phyloP scores from a whole-genome alignment of 176 grass and related monocot genomes.

The Oryza glumipatula region DNA sequence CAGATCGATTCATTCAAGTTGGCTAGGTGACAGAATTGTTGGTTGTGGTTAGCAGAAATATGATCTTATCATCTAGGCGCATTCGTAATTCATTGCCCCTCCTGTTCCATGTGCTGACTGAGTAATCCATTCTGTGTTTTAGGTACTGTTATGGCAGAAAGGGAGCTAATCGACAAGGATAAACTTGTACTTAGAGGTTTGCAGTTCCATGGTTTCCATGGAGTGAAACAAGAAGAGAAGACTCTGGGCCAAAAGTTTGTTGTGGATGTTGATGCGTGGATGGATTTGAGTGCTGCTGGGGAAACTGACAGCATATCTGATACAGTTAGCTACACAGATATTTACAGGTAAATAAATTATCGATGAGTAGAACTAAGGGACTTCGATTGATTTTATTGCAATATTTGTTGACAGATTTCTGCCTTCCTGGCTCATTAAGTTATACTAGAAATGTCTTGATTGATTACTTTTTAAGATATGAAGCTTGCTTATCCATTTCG shows the following conservation, averaged over 20 bases:
- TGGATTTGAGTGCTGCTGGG: slow-evolving; percentile 64
- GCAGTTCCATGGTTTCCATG: slow-evolving; percentile 85
- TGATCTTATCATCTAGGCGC: background rate
- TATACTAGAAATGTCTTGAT: background rate
- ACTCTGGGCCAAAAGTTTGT: slow-evolving; percentile 76
- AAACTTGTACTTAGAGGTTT: slow-evolving; percentile 69
- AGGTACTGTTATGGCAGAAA: slow-evolving; percentile 51
- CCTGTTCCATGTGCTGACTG: background rate
- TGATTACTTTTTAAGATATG: background rate
- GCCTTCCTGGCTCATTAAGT: background rate
- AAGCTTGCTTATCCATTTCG: background rate
- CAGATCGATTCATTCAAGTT: background rate
- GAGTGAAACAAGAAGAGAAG: slow-evolving; percentile 75
- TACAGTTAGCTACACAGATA: slow-evolving; percentile 74
- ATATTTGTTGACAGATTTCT: background rate
- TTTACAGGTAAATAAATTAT: slow-evolving; percentile 60
- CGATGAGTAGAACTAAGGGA: background rate
- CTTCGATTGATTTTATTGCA: background rate
- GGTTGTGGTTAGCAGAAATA: background rate
- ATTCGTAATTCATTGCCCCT: background rate
- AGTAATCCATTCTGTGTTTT: background rate
- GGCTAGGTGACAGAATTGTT: background rate
- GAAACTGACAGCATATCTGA: slow-evolving; percentile 60
- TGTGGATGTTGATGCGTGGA: slow-evolving; percentile 68
- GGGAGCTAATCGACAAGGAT: slow-evolving; percentile 54